Evolutionary conservation across 2,329 filamentous ascomycete species (phyloP).

Genomic region (Trichothecium sympodiale): DNA sequence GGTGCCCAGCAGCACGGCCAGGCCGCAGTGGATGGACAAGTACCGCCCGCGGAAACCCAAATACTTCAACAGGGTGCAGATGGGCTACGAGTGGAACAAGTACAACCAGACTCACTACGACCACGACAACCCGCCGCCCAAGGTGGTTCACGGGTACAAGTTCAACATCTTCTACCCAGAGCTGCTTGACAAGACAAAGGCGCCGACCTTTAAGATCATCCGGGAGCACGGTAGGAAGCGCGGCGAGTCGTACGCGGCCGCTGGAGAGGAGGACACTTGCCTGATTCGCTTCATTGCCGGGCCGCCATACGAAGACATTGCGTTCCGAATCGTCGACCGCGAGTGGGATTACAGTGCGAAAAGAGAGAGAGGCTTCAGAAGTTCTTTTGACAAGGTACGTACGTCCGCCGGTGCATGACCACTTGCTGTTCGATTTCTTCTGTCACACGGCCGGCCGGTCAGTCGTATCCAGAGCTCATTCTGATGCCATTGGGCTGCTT

Average conservation of each 20-base stretch:
- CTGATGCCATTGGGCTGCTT: too few relatives aligned
- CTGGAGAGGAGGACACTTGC: conserved; percentile 94
- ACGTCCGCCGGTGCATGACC: neutral
- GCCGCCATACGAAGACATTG: conserved; percentile 91
- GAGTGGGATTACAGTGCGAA: conserved; percentile 99
- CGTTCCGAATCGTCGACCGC: conserved; percentile 93
- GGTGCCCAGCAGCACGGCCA: conserved; percentile 42
- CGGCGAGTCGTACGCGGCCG: conserved; percentile 85
- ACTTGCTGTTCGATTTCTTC: too few relatives aligned
- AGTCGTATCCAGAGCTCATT: too few relatives aligned
- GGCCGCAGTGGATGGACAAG: conserved; percentile 72
- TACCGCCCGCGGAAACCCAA: conserved; percentile 83
- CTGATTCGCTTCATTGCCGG: conserved; percentile 92
- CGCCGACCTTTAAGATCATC: conserved; percentile 92
- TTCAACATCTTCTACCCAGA: conserved; percentile 99
- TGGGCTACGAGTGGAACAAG: conserved; percentile 99
- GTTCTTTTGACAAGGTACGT: conserved; percentile 91
- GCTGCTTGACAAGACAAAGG: conserved; percentile 86
- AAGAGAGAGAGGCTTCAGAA: conserved; percentile 85
- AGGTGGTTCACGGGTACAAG: conserved; percentile 97
- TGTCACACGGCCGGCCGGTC: too few relatives aligned
- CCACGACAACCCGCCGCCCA: conserved; percentile 93
- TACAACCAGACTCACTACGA: conserved; percentile 99
- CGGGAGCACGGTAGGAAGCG: conserved; percentile 81
- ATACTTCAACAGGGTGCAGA: conserved; percentile 96